Percentiles rank a stretch among this genome's conserved stretches.
These are phyloP conservation scores for Fusarium sp. DNA, from an alignment of 2,329 filamentous ascomycete species.

Conservation along the genomic window DNA sequence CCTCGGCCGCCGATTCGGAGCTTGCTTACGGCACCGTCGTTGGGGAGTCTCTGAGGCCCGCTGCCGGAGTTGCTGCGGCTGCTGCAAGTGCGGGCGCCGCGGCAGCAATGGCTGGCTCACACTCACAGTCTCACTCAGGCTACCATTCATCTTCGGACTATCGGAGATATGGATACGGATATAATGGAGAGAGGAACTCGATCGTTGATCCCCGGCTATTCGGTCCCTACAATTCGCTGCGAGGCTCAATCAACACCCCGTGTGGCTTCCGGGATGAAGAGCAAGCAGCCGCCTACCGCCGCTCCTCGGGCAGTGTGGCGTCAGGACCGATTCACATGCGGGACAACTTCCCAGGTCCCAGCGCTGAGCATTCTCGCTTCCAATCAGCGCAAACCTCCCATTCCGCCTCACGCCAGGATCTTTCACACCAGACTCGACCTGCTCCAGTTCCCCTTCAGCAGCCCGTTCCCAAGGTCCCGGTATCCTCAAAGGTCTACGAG, in stretches of 20 bases:
- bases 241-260: conserved; percentile 64
- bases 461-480: conserved; percentile 81
- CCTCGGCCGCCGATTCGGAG: conserved; percentile 54
- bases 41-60: conserved; percentile 41
- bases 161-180: conserved; percentile 49
- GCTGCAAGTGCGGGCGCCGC: conserved; percentile 56
- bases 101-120: conserved; percentile 52
- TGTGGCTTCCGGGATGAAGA: conserved; percentile 63
- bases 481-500: conserved; percentile 77
- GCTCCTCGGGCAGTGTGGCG: conserved; percentile 39
- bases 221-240: conserved; percentile 71
- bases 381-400: conserved; percentile 67
- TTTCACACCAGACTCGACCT: conserved; percentile 60
- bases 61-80: conserved; percentile 44
- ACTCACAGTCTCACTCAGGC: conserved; percentile 41
- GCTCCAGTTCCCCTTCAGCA: conserved; percentile 81
- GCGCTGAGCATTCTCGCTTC: conserved; percentile 72
- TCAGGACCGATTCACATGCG: conserved; percentile 60
- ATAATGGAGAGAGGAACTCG: conserved; percentile 56
- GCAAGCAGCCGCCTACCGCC: conserved; percentile 41
- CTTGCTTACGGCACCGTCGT: conserved; percentile 52
- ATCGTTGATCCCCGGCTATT: conserved; percentile 70
- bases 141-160: conserved; percentile 26
- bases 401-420: conserved; percentile 56
- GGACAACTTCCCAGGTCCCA: conserved; percentile 74